phyloP scores from a whole-genome alignment of 441 rosid species.

The Populus hybrid region DNA sequence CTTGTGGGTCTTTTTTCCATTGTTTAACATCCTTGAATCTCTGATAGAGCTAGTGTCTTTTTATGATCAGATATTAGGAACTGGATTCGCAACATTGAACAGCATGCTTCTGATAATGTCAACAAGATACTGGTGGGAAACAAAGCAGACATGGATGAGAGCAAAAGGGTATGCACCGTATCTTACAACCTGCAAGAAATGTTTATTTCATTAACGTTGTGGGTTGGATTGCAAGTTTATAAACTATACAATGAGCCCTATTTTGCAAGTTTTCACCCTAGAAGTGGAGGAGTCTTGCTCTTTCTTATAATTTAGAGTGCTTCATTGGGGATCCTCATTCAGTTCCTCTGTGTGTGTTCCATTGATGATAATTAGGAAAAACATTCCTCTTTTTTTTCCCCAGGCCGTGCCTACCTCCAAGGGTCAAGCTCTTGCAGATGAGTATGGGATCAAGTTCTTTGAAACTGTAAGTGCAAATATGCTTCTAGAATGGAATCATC shows the following conservation, averaged over 20 bases:
- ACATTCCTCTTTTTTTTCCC: constrained; percentile 8
- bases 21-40: constrained; percentile 7
- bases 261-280: not conserved
- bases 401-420: constrained; percentile 67
- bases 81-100: constrained; percentile 88
- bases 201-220: not conserved
- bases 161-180: constrained; percentile 59
- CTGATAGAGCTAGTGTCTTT: constrained; percentile 14
- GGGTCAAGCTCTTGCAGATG: constrained; percentile 52
- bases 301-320: not conserved
- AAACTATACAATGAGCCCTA: not conserved
- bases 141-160: constrained; percentile 95
- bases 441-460: constrained; percentile 83
- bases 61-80: constrained; percentile 65
- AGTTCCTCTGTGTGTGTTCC: not conserved
- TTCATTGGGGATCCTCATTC: not conserved
- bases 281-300: not conserved
- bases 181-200: not conserved
- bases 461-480: constrained; percentile 60
- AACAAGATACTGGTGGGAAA: constrained; percentile 90
- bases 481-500: not conserved
- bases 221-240: not conserved
- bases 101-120: constrained; percentile 84
- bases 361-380: not conserved
- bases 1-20: not conserved